A percentile compares a stretch with the other conserved stretches of the same genome.
Evolutionary conservation across 2,329 filamentous ascomycete genomes (phyloP).

Genomic region (Biscogniauxia sp.): DNA sequence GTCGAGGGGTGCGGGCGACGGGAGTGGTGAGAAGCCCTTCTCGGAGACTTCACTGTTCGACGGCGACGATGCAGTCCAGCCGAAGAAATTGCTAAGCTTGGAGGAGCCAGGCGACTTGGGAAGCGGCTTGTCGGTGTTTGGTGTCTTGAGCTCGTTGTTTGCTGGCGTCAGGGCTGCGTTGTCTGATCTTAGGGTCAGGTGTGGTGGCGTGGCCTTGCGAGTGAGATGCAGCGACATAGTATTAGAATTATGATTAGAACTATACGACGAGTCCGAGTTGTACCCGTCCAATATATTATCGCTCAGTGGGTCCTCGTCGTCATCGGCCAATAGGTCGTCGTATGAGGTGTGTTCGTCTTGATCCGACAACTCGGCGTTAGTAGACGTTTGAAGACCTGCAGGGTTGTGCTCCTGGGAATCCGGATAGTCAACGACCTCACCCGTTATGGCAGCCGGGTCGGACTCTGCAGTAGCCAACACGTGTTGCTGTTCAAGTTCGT

Average conservation of each 20-base stretch:
- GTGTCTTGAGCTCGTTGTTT: slow-evolving; percentile 32
- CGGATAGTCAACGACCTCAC: slow-evolving; percentile 26
- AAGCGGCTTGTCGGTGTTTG: slow-evolving; percentile 52
- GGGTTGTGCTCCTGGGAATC: slow-evolving; percentile 36
- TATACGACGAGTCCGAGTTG: slow-evolving; percentile 35
- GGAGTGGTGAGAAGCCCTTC: slow-evolving; percentile 43
- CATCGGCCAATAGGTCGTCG: slow-evolving; percentile 36
- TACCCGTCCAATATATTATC: slow-evolving; percentile 34
- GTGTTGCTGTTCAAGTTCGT: background rate
- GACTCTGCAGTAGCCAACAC: slow-evolving; percentile 20
- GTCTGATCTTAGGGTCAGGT: slow-evolving; percentile 48
- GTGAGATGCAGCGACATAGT: slow-evolving; percentile 48
- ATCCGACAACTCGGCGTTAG: slow-evolving; percentile 42
- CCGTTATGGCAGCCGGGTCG: slow-evolving; percentile 24
- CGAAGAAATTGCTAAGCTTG: slow-evolving; percentile 52
- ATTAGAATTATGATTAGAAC: slow-evolving; percentile 38
- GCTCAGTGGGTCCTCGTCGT: slow-evolving; percentile 36
- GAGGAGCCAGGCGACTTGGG: slow-evolving; percentile 53
- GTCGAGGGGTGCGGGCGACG: slow-evolving; percentile 47
- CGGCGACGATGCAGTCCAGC: slow-evolving; percentile 48
- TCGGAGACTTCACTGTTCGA: slow-evolving; percentile 52
- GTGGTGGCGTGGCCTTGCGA: slow-evolving; percentile 50
- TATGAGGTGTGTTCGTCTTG: slow-evolving; percentile 44
- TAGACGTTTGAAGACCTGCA: slow-evolving; percentile 43
- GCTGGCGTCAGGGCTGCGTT: slow-evolving; percentile 31